phyloP scores from a whole-genome alignment of 2,329 filamentous ascomycete species.

The Pseudogymnoascus sp. region DNA sequence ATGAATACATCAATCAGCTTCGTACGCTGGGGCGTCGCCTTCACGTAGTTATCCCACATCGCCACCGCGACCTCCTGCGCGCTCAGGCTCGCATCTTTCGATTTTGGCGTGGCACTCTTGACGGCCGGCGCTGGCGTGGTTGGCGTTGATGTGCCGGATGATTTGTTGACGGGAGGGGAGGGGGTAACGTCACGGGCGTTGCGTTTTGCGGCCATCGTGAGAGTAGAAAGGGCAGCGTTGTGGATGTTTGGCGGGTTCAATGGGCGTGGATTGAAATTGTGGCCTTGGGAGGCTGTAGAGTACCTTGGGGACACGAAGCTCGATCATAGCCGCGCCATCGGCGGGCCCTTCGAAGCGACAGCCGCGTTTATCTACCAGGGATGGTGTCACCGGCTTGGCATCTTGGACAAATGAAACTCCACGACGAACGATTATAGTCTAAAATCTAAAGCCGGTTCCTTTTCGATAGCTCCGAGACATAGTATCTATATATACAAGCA shows the following conservation, averaged over 20 bases:
- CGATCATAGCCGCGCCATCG: slow-evolving; percentile 14
- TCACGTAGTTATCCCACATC: slow-evolving; percentile 70
- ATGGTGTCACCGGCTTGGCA: slow-evolving; percentile 2
- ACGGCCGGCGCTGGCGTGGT: slow-evolving; percentile 20
- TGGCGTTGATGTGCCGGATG: slow-evolving; percentile 19
- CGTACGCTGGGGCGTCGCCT: slow-evolving; percentile 77
- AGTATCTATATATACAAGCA: background rate
- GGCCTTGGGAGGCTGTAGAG: slow-evolving; percentile 8
- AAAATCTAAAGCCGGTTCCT: background rate
- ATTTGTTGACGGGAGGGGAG: slow-evolving; percentile 17
- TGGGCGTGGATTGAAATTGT: background rate
- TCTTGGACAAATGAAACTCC: background rate
- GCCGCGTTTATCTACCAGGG: slow-evolving; percentile 1
- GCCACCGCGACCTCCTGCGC: slow-evolving; percentile 51
- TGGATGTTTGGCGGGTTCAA: slow-evolving; percentile 10
- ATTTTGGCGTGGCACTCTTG: slow-evolving; percentile 19
- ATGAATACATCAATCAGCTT: slow-evolving; percentile 91
- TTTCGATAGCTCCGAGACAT: background rate
- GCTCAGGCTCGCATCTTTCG: slow-evolving; percentile 19
- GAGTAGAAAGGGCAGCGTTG: slow-evolving; percentile 16
- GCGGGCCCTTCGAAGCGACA: background rate
- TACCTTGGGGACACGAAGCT: slow-evolving; percentile 23
- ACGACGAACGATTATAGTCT: background rate
- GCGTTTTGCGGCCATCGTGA: slow-evolving; percentile 45
- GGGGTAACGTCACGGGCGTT: slow-evolving; percentile 25